A percentile compares a stretch with the other conserved stretches of the same genome.
These are phyloP conservation scores for Calycina marina DNA, from an alignment of 2,329 filamentous ascomycete genomes.

Conservation along the genomic window DNA sequence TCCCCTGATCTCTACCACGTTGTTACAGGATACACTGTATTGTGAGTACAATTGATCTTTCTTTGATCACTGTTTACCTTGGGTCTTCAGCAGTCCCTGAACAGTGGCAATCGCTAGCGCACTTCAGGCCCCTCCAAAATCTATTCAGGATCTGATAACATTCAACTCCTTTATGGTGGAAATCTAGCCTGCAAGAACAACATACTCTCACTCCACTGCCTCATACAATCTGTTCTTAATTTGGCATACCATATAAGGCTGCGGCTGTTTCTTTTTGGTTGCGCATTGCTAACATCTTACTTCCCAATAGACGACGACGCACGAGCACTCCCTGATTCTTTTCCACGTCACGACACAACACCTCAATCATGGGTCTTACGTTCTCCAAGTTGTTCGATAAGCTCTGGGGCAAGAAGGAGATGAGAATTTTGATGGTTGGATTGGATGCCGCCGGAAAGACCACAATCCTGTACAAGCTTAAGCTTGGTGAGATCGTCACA, in stretches of 20 bases:
- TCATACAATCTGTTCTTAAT: constrained; percentile 17
- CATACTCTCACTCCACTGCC: not conserved
- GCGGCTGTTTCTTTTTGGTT: constrained; percentile 4
- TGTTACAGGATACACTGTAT: constrained; percentile 2
- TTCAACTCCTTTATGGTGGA: constrained; percentile 1
- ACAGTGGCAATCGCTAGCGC: constrained; percentile 8
- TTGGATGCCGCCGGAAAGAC: constrained; percentile 99
- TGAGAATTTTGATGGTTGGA: constrained; percentile 99
- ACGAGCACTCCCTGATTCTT: constrained; percentile 23
- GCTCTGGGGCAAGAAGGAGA: constrained; percentile 99
- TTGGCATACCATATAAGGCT: constrained; percentile 9
- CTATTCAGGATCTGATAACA: not conserved
- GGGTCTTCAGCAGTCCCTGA: constrained; percentile 2
- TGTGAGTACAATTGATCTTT: no score
- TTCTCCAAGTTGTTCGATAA: constrained; percentile 94
- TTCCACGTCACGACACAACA: constrained; percentile 21
- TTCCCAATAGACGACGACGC: constrained; percentile 16
- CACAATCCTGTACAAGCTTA: constrained; percentile 99
- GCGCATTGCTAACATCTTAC: constrained; percentile 9
- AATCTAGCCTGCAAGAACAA: constrained; percentile 3
- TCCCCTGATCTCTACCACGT: no score
- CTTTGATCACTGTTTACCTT: not conserved
- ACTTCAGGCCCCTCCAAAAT: constrained; percentile 8
- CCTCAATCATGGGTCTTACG: constrained; percentile 87
- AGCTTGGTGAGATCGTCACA: constrained; percentile 97